Evolutionary conservation across 2,329 filamentous ascomycete genomes (phyloP).

Genomic region (Paecilomyces sp.): DNA sequence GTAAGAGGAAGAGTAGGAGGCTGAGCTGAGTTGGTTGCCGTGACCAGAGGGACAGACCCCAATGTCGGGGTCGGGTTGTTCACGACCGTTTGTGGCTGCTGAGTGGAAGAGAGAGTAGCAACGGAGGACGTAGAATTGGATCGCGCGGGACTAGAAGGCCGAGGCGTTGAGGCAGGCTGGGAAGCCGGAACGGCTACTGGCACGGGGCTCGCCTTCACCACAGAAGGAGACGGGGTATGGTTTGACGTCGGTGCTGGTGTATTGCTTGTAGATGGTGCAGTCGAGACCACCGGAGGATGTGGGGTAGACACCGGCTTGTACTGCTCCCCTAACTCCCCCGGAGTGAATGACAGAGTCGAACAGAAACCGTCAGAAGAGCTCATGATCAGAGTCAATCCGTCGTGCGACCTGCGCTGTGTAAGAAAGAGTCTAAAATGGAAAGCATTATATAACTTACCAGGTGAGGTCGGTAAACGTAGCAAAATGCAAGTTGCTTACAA

Average conservation of each 20-base stretch:
- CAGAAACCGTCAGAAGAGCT: conserved; percentile 99
- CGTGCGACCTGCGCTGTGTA: conserved; percentile 55
- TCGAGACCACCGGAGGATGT: conserved; percentile 29
- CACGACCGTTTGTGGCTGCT: conserved; percentile 44
- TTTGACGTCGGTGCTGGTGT: conserved; percentile 68
- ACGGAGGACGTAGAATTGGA: conserved; percentile 83
- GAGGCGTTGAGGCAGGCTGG: conserved; percentile 46
- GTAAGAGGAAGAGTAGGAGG: conserved; percentile 60
- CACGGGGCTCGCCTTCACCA: conserved; percentile 48
- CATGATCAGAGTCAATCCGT: conserved; percentile 75
- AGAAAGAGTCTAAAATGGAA: conserved; percentile 6
- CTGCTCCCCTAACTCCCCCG: conserved; percentile 75
- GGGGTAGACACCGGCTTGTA: conserved; percentile 48
- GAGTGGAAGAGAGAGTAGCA: conserved; percentile 48
- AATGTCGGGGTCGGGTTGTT: conserved; percentile 75
- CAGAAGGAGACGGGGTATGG: conserved; percentile 51
- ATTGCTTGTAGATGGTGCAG: conserved; percentile 51
- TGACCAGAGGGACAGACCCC: conserved; percentile 68
- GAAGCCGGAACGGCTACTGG: conserved; percentile 51
- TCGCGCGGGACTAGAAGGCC: conserved; percentile 70
- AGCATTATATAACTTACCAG: conserved; percentile 56
- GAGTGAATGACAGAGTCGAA: conserved; percentile 75
- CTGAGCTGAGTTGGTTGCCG: conserved; percentile 59
- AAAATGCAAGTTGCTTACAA: conserved; percentile 95
- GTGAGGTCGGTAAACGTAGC: conserved; percentile 94